These are phyloP conservation scores for Fusarium globosum DNA, from an alignment of 2,329 filamentous ascomycete genomes.

Conservation along the genomic window DNA sequence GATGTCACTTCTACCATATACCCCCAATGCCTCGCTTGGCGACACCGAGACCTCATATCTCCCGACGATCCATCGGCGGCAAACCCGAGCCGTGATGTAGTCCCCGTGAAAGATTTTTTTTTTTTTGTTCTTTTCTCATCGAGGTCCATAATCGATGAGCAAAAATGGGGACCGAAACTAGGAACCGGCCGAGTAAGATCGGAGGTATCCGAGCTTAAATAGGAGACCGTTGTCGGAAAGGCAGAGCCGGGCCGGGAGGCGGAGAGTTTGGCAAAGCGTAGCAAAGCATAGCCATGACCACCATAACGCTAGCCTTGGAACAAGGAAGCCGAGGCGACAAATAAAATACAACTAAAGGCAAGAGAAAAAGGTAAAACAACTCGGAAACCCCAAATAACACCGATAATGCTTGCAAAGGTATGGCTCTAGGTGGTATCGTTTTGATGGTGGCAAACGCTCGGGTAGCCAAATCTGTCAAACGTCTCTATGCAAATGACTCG, in stretches of 20 bases:
- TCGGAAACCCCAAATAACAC: slow-evolving; percentile 41
- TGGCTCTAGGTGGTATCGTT: slow-evolving; percentile 47
- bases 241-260: slow-evolving; percentile 2
- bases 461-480: slow-evolving; percentile 44
- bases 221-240: slow-evolving; percentile 13
- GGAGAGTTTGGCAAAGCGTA: neutral
- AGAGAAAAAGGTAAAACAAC: neutral
- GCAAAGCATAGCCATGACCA: neutral
- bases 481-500: slow-evolving; percentile 46
- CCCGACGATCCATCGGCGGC: neutral
- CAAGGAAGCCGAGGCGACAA: slow-evolving; percentile 2
- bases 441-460: slow-evolving; percentile 40
- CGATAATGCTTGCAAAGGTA: slow-evolving; percentile 45
- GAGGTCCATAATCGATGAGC: slow-evolving; percentile 9
- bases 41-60: neutral
- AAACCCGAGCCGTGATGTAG: neutral
- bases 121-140: neutral
- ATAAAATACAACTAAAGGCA: slow-evolving; percentile 13
- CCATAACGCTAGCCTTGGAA: neutral
- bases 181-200: slow-evolving; percentile 18
- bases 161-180: slow-evolving; percentile 4
- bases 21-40: neutral
- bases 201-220: slow-evolving; percentile 19
- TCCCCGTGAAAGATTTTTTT: neutral
- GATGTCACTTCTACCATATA: neutral